phyloP scores from a whole-genome alignment of 176 grass and related monocot genomes.

The Cenchrus americanus region DNA sequence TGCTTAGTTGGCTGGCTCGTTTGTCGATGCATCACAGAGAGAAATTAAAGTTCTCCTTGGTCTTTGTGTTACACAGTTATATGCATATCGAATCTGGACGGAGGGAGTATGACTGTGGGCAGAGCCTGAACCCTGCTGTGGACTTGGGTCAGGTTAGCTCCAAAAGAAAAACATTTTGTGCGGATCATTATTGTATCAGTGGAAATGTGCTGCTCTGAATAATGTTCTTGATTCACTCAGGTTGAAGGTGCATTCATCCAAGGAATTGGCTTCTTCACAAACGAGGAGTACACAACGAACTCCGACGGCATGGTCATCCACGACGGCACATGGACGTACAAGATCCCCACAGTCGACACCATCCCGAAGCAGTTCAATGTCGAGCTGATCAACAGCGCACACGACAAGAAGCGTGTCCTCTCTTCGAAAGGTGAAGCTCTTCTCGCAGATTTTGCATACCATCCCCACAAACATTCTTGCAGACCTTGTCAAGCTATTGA shows the following conservation, averaged over 20 bases:
- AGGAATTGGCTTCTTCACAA: conserved; percentile 78
- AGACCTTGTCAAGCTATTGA: background rate
- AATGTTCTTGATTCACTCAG: conserved; percentile 14
- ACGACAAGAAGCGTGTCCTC: conserved; percentile 48
- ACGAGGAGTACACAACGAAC: conserved; percentile 72
- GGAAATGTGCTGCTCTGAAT: background rate
- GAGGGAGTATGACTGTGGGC: conserved; percentile 83
- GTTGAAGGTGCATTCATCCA: conserved; percentile 75
- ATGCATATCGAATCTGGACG: too few relatives aligned
- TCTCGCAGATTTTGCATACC: background rate
- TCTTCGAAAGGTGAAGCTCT: background rate
- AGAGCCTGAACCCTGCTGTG: conserved; percentile 85
- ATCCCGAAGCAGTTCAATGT: conserved; percentile 87
- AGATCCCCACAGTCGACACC: conserved; percentile 81
- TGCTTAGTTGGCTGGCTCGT: too few relatives aligned
- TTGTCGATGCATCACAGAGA: too few relatives aligned
- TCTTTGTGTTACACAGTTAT: too few relatives aligned
- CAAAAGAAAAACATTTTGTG: background rate
- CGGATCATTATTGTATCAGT: background rate
- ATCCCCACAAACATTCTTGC: background rate
- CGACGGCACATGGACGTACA: conserved; percentile 89
- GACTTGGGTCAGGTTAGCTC: conserved; percentile 77
- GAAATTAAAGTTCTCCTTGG: too few relatives aligned
- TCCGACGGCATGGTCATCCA: conserved; percentile 66
- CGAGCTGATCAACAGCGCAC: conserved; percentile 70